Evolutionary conservation across 2,329 filamentous ascomycete species (phyloP), one percentile per base, ranked within the genome.

Genomic region (Alternaria brassicicola): DNA sequence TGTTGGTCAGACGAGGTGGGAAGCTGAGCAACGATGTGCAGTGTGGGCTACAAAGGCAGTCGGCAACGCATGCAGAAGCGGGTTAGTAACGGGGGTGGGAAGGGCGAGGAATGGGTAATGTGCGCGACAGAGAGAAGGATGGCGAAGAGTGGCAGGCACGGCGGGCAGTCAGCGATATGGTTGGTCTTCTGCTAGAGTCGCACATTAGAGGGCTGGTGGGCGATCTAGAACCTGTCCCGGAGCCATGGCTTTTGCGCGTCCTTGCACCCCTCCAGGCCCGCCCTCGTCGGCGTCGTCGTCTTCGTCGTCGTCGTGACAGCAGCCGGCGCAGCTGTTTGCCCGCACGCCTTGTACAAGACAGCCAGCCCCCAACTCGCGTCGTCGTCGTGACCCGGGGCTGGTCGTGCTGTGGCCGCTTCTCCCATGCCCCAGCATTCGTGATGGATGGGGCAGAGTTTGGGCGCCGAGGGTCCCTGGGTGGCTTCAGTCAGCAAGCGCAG

Each of bases 141-240:
- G 57, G 67, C 62, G 70, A 72, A 64, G 65, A 66, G 63, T 55
- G 62, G 57, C 62, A 55, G 69, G 61, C 48, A 52, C 38, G 38
- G 49, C 26, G 39, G 50, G 59, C 59, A 49, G 58, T 54, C 60
- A 53, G 64, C 68, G 63, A 62, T 67, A 55, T 70, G 70, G 69
- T 70, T 70, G 68, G 68, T 64, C 58, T 66, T 61, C 53, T 63
- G 67, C 61, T 49, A 63, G 50, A 64, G 67, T 67, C 59, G 67
- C 56, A 67, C 65, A 67, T 63, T 62, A 66, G 62, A 68, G 66
- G 61, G 63, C 63, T 65, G 63, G 65, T 58, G 55, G 65, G 52
- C 62, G 64, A 73, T 75, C 72, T 74, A 74, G 71, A 74, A 74
- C 72, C 59, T 60, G 62, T 60, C 52, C 64, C 67, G 65, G 63